Conservation (phyloP, 352 stramenopile genomes). For the Halophytophthora polymorphica region DNA sequence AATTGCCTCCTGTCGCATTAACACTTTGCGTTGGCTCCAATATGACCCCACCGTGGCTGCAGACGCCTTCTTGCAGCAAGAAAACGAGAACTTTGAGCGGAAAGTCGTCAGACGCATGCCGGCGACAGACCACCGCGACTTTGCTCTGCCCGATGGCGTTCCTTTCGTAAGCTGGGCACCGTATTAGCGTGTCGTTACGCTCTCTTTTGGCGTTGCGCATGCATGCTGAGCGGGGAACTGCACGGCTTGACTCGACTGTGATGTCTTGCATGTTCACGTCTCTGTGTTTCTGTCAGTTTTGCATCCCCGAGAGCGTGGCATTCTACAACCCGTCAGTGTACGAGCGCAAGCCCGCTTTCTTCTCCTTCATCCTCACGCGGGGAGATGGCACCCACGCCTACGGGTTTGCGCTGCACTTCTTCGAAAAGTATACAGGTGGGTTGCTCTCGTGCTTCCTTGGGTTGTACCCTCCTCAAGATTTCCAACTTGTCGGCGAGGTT, state of each 20-base stretch:
- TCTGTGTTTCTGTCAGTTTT: no score
- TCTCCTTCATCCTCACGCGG: constrained; percentile 78
- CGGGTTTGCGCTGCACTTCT: constrained; percentile 68
- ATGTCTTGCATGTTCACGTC: constrained; percentile 3
- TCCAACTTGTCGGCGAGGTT: neutral
- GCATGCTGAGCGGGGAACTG: neutral
- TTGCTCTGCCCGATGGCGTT: constrained; percentile 63
- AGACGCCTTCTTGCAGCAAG: constrained; percentile 10
- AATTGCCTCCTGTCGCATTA: neutral
- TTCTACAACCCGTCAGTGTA: constrained; percentile 39
- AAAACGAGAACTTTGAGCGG: constrained; percentile 42
- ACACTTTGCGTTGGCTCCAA: neutral
- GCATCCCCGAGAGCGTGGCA: constrained; percentile 54
- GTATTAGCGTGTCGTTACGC: neutral
- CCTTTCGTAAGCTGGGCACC: constrained; percentile 44
- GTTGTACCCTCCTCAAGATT: neutral
- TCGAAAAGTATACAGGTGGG: constrained; percentile 25
- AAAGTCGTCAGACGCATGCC: constrained; percentile 45
- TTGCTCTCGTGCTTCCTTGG: neutral
- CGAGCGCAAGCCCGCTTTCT: constrained; percentile 68
- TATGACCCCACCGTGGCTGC: neutral
- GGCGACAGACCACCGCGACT: constrained; percentile 46
- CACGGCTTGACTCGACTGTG: neutral
- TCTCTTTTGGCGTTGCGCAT: neutral
- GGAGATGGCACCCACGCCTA: constrained; percentile 68